A percentile compares a stretch with the other conserved stretches of the same genome.
phyloP scores from a whole-genome alignment of 345 rosid species.

The Erysimum cheiranthoides region DNA sequence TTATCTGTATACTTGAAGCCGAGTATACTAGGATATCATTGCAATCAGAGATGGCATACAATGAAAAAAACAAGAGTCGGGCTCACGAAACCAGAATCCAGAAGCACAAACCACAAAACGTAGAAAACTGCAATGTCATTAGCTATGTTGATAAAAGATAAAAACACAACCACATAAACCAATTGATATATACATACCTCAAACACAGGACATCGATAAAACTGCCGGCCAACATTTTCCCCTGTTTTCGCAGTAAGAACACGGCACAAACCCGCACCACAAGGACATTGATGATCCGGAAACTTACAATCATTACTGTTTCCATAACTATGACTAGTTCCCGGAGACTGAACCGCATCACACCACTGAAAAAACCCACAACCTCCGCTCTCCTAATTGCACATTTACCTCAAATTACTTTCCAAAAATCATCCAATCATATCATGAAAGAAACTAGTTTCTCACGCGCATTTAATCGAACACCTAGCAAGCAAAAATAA shows the following conservation, averaged over 20 bases:
- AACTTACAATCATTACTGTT: constrained; percentile 34
- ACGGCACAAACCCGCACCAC: constrained; percentile 57
- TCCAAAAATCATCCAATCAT: too few species aligned
- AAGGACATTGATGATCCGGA: constrained; percentile 57
- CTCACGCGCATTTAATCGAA: constrained; percentile 25
- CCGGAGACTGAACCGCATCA: constrained; percentile 48
- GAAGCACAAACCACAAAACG: background rate
- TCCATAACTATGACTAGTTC: constrained; percentile 31
- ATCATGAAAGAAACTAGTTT: too few species aligned
- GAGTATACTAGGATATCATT: background rate
- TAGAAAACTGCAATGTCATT: background rate
- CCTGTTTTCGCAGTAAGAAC: constrained; percentile 60
- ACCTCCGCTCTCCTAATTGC: too few species aligned
- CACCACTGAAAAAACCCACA: too few species aligned
- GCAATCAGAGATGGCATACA: constrained; percentile 6
- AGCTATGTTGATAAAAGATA: background rate
- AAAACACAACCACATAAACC: background rate
- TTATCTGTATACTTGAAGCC: background rate
- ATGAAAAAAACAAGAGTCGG: constrained; percentile 10
- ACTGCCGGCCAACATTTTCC: constrained; percentile 60
- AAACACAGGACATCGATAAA: constrained; percentile 61
- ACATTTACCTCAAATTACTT: too few species aligned
- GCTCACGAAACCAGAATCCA: background rate
- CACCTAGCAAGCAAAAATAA: constrained; percentile 11
- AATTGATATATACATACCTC: constrained; percentile 48